Conservation (phyloP, 2,329 filamentous ascomycete genomes). For the Neoascochyta sp. region DNA sequence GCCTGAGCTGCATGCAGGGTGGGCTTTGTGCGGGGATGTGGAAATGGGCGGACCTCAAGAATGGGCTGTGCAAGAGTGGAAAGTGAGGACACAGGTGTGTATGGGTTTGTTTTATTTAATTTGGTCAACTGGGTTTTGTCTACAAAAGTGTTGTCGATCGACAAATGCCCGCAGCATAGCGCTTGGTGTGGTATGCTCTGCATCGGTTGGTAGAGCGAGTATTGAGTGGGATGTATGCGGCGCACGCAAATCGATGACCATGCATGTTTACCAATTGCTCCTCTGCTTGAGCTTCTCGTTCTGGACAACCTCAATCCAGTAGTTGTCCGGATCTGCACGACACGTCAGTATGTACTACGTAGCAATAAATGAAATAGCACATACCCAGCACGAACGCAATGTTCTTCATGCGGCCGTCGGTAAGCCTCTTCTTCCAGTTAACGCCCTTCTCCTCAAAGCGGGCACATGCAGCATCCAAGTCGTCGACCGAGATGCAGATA, state of each 20-base stretch:
- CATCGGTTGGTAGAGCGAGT: slow-evolving; percentile 13
- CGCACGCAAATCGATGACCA: slow-evolving; percentile 6
- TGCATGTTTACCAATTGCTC: slow-evolving; percentile 35
- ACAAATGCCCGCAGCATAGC: slow-evolving; percentile 4
- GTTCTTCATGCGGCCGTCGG: slow-evolving; percentile 87
- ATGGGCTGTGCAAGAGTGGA: too few relatives aligned
- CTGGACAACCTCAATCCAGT: slow-evolving; percentile 77
- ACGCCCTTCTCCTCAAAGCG: slow-evolving; percentile 79
- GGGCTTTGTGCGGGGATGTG: too few relatives aligned
- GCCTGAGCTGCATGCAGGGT: too few relatives aligned
- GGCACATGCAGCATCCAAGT: slow-evolving; percentile 81
- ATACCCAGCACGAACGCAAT: slow-evolving; percentile 79
- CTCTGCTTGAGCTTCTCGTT: slow-evolving; percentile 62
- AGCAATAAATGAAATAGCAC: slow-evolving; percentile 6
- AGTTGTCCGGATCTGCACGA: slow-evolving; percentile 64
- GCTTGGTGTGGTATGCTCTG: slow-evolving; percentile 7
- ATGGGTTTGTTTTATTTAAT: too few relatives aligned
- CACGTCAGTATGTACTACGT: slow-evolving; percentile 9
- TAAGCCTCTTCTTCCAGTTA: slow-evolving; percentile 92
- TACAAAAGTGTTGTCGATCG: too few relatives aligned
- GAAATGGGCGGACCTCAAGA: too few relatives aligned
- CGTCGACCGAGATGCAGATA: slow-evolving; percentile 82
- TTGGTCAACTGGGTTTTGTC: too few relatives aligned
- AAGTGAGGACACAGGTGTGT: too few relatives aligned
- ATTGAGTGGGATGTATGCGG: slow-evolving; percentile 12